Base-by-base conservation (phyloP, 805 yeast species). In the Starmerella potacharoeniae region DNA sequence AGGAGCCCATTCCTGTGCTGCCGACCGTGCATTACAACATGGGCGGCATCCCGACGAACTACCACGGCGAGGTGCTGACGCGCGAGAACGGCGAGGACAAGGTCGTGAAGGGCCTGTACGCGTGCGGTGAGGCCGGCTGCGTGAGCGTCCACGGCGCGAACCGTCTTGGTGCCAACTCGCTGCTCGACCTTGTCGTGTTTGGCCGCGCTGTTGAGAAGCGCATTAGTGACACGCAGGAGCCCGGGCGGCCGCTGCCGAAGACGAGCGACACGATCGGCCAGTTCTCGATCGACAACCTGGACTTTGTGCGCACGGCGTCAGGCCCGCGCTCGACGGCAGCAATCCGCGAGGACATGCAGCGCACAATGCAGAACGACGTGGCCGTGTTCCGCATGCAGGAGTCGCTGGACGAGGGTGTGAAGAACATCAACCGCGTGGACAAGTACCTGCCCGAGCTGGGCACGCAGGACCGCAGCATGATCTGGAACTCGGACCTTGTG, bases 1-100 rank as follows among this genome's bases (percentile, higher is more conserved):
- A 93, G 77, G 97, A 91, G 76, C 98, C 98, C 68, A 93, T 93
- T 71, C 98, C 97, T 66, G 90, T 91, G 66, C 74, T 93, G 65
- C 98, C 98, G 66, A 91, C 98, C 62, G 98, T 93, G 59, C 98
- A 91, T 75, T 91, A 93, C 79, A 91, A 91, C 75, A 91, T 91
- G 98, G 98, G 98, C 74, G 97, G 97, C 82, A 87, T 91, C 63
- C 98, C 98, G 72, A 93, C 98, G 63, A 87, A 84, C 73, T 93
- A 88, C 85, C 86, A 84, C 62, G 98, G 97, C 77, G 97, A 91
- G 76, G 97, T 82, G 52, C 70, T 91, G 60, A 87, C 87, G 48
- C 88, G 85, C 68, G 91, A 80, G 68, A 74, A 78, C 51, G 98
- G 98, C 65, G 82, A 91, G 67, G 98, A 93, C 71, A 81, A 78